Evolutionary conservation across 2,329 filamentous ascomycete species (phyloP), one percentile per base, ranked within the genome.

Genomic region (Grosmannia clavigera): DNA sequence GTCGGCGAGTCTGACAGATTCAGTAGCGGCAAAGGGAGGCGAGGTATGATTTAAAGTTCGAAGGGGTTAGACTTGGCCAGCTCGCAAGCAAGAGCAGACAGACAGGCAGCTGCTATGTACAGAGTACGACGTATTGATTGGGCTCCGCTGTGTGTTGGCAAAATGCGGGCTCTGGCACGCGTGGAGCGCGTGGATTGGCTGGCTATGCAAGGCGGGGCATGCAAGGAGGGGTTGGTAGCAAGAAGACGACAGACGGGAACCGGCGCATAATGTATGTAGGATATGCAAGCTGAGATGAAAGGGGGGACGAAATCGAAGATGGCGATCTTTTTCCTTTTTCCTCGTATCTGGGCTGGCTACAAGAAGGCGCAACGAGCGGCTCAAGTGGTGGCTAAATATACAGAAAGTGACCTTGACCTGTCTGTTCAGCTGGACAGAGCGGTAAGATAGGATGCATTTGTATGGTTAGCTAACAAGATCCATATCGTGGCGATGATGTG

Each of bases 181-280:
- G 64, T 65, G 64, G 61, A 64, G 60, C 35, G 31, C 56, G 27
- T 1, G 59, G 61, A 65, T 65, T 65, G 64, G 64, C 60, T 60
- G 61, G 54, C 7, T 16, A 11, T 43, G 31, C 33, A n/a, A 38
- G 56, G 33, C 31, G 43, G 40, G 54, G 25, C n/a, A 14, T 48
- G 46, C 14, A 53, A 43, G 52, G 25, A 52, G 54, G 43, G 55
- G 55, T 33, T 48, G 55, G 38, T 22, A 56, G 54, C 5, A 38
- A 35, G 54, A 43, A 25, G 54, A 43, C 22, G 54, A 19, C 5
- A 19, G 14, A 55, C n/a, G 38, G 53, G 19, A 31, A 38, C 27
- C 11, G 52, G 29, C 27, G 27, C 19, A 16, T 46, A 46, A n/a
- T 6, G 16, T 16, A 19, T 22, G 43, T 46, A 46, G 43, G 43